Base-by-base conservation (phyloP, 768 basidiomycete genomes). In the Boletus eberwhitei region DNA sequence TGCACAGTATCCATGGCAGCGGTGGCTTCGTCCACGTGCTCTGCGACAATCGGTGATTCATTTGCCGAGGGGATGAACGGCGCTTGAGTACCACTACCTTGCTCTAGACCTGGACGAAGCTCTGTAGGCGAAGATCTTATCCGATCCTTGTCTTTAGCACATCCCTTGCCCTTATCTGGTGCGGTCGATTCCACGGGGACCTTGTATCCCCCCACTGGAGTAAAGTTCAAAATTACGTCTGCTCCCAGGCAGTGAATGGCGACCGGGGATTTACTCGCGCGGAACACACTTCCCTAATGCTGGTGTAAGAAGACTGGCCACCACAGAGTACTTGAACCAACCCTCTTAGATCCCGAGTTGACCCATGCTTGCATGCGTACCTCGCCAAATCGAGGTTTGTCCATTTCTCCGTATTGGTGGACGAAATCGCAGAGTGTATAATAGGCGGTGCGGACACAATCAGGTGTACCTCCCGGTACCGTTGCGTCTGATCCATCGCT, bases 281-380 rank as follows among this genome's bases (percentile, higher is more conserved):
- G 41, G n/a, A 71, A 42, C 44, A 67, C 40, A 8, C 43, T 37
- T 45, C 71, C 71, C 69, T 71, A 29, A 32, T 31, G 2, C 41
- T 43, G 17, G 32, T 13, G 13, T 59, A 29, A 64, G 53, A 21
- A 48, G 31, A 21, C 11, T 32, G 5, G 13, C 13, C 13, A 8
- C 21, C 17, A 5, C 35, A 21, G 35, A 36, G 40, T 16, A 42
- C 29, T 29, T 19, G 19, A 21, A 48, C 59, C 21, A 48, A 71
- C 78, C 70, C 65, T 75, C 61, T 53, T 74, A 11, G 60, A 64
- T 34, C 79, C 79, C 12, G 69, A 21, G 17, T 70, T 67, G 24
- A 73, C 69, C 79, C 80, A 83, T 5, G 75, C 79, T 31, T 73
- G 54, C 14, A 77, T 52, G 32, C 60, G 62, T 21, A 82, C 44